These are phyloP conservation scores for Rhynchosporium secalis DNA, from an alignment of 2,329 filamentous ascomycete genomes.

Conservation along the genomic window DNA sequence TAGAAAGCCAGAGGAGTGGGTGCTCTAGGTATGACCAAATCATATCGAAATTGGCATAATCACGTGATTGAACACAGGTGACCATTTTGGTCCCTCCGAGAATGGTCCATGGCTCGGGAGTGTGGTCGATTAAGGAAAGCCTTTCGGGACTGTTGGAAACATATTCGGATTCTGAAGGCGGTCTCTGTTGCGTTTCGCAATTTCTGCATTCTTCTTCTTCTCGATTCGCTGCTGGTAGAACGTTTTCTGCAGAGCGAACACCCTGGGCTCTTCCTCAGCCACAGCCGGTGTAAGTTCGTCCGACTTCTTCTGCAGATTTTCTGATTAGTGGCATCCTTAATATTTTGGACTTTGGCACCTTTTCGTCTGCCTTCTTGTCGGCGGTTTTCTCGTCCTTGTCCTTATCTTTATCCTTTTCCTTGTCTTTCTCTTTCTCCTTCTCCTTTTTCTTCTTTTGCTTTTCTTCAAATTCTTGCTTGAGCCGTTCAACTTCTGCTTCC, in stretches of 20 bases:
- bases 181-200: slow-evolving; percentile 78
- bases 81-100: neutral
- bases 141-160: slow-evolving; percentile 83
- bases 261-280: slow-evolving; percentile 67
- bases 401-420: slow-evolving; percentile 49
- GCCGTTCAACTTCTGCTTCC: slow-evolving; percentile 63
- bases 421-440: slow-evolving; percentile 58
- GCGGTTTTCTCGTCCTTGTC: slow-evolving; percentile 45
- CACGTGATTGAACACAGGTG: slow-evolving; percentile 10
- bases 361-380: slow-evolving; percentile 44
- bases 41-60: neutral
- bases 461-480: slow-evolving; percentile 72
- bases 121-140: slow-evolving; percentile 43
- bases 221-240: slow-evolving; percentile 87
- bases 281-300: slow-evolving; percentile 23
- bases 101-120: neutral
- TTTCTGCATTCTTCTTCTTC: slow-evolving; percentile 74
- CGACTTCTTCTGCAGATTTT: slow-evolving; percentile 31
- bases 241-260: slow-evolving; percentile 82
- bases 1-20: neutral
- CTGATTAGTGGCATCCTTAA: slow-evolving; percentile 16
- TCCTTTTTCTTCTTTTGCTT: slow-evolving; percentile 70
- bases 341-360: slow-evolving; percentile 35
- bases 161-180: slow-evolving; percentile 73
- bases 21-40: neutral